Percentiles rank a stretch among this genome's conserved stretches.
Evolutionary conservation across 139 green algal species (phyloP).

Genomic region (Ettlia oleoabundans): DNA sequence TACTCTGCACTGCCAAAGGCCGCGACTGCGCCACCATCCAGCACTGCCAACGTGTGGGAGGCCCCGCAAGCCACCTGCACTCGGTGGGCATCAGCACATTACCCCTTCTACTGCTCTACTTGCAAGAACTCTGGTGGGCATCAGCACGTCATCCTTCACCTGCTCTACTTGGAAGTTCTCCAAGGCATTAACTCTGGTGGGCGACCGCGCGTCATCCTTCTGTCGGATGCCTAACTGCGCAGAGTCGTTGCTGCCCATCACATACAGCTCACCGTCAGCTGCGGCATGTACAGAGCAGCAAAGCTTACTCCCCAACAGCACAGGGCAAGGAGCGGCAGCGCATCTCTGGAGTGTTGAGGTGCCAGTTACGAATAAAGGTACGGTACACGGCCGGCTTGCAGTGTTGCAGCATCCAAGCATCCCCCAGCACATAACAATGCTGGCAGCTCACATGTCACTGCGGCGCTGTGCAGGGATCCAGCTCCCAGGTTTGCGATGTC

Average conservation of each 20-base stretch:
- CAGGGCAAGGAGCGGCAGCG: too few species aligned
- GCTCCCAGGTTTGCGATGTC: slow-evolving; percentile 36
- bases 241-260: slow-evolving; percentile 60
- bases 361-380: too few species aligned
- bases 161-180: slow-evolving; percentile 49
- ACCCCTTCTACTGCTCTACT: slow-evolving; percentile 41
- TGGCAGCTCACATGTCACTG: slow-evolving; percentile 46
- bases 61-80: slow-evolving; percentile 56
- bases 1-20: slow-evolving; percentile 66
- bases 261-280: slow-evolving; percentile 65
- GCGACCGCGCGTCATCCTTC: not conserved
- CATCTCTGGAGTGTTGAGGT: too few species aligned
- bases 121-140: slow-evolving; percentile 41
- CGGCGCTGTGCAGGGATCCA: slow-evolving; percentile 55
- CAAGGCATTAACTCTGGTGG: slow-evolving; percentile 50
- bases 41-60: slow-evolving; percentile 60
- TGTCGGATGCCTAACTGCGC: slow-evolving; percentile 49
- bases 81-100: too few species aligned
- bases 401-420: slow-evolving; percentile 42
- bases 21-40: slow-evolving; percentile 55
- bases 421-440: not conserved
- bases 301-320: too few species aligned
- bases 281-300: too few species aligned
- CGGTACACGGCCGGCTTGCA: too few species aligned
- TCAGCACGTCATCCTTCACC: not conserved